These are phyloP conservation scores for Ogataea methylovora DNA, from an alignment of 805 yeast genomes.

Conservation along the genomic window DNA sequence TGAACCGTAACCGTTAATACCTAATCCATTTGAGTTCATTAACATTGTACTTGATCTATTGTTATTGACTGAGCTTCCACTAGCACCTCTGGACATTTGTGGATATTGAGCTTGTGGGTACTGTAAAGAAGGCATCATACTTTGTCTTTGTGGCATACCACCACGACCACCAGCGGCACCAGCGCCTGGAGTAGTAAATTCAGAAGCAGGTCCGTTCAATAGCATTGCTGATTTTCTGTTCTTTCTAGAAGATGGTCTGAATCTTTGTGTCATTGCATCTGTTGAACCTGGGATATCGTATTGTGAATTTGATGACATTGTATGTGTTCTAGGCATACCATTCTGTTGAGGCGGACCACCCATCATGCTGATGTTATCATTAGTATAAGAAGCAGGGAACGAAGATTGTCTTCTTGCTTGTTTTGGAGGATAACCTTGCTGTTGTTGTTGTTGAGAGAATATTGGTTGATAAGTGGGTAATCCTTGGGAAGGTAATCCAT, in stretches of 20 bases:
- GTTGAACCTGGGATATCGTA: conserved; percentile 9
- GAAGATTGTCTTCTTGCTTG: conserved; percentile 21
- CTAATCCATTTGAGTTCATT: conserved; percentile 14
- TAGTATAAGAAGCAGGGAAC: conserved; percentile 15
- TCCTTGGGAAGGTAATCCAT: conserved; percentile 27
- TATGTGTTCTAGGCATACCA: conserved; percentile 4
- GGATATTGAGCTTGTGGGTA: conserved; percentile 7
- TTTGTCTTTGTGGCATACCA: conserved; percentile 22
- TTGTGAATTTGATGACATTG: conserved; percentile 6
- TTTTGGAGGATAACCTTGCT: conserved; percentile 3
- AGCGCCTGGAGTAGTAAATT: no score
- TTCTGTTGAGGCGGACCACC: conserved; percentile 6
- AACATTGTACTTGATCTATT: conserved; percentile 13
- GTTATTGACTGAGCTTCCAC: not conserved
- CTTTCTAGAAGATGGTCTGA: conserved; percentile 37
- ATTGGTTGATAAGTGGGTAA: conserved; percentile 23
- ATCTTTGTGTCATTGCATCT: conserved; percentile 14
- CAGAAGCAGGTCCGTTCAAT: conserved; percentile 7
- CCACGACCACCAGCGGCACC: conserved; percentile 17
- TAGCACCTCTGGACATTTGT: not conserved
- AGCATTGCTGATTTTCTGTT: conserved; percentile 33
- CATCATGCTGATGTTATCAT: conserved; percentile 16
- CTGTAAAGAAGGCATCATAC: conserved; percentile 21
- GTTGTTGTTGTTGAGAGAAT: conserved; percentile 10
- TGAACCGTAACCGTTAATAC: conserved; percentile 10